These are phyloP conservation scores for Trichophaea hybrida DNA, from an alignment of 2,329 filamentous ascomycete species.

Conservation along the genomic window DNA sequence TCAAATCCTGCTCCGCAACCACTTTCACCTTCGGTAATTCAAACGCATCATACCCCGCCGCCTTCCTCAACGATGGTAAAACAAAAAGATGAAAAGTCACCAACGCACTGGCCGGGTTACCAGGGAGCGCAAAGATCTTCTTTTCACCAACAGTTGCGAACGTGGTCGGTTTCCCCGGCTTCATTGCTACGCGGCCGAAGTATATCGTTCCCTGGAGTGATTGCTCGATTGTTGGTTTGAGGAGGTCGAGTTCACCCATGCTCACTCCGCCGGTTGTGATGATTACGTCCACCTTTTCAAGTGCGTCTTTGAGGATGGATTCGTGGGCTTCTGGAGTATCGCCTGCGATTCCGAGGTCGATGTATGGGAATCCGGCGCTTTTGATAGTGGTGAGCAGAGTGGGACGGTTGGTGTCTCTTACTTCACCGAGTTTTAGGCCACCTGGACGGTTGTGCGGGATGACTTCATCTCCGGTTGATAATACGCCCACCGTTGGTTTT, in stretches of 20 bases:
- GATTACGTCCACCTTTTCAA: conserved; percentile 63
- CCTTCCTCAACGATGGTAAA: conserved; percentile 66
- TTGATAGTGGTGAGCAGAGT: conserved; percentile 65
- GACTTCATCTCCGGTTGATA: conserved; percentile 93
- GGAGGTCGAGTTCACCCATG: conserved; percentile 92
- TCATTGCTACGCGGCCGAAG: conserved; percentile 93
- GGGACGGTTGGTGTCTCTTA: conserved; percentile 84
- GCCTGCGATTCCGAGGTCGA: conserved; percentile 75
- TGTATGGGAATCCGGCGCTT: conserved; percentile 59
- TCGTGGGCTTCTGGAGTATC: conserved; percentile 64
- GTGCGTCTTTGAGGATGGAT: conserved; percentile 50
- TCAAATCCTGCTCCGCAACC: conserved; percentile 54
- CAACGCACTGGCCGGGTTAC: conserved; percentile 83
- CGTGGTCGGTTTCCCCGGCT: conserved; percentile 93
- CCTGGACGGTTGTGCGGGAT: conserved; percentile 55
- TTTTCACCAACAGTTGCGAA: conserved; percentile 67
- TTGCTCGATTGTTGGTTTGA: conserved; percentile 92
- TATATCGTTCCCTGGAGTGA: conserved; percentile 82
- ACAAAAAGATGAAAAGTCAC: conserved; percentile 94
- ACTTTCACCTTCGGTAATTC: conserved; percentile 56
- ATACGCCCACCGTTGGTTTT: conserved; percentile 64
- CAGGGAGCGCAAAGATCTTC: conserved; percentile 76
- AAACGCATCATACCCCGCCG: conserved; percentile 49
- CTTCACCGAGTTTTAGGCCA: conserved; percentile 59
- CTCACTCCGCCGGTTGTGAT: conserved; percentile 90